Base-by-base conservation (phyloP, 148 eudicot species). In the Pharnaceum exiguum region DNA sequence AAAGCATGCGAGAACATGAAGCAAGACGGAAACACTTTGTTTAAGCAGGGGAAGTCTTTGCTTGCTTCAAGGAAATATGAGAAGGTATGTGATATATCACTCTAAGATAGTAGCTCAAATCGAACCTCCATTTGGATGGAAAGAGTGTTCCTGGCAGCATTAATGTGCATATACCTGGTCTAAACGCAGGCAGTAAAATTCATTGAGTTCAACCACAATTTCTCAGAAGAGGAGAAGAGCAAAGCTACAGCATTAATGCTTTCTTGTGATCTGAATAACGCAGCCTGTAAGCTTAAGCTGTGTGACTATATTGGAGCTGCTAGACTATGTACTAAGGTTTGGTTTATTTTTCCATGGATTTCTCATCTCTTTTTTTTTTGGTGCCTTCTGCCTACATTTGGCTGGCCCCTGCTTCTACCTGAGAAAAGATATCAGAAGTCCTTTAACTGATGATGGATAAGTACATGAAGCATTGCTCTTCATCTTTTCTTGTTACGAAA, bases 261-360 rank as follows among this genome's bases (percentile, higher is more conserved):
- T 18, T 53, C 77, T 1, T 80, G 86, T 63, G 62, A 77, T 25
- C 68, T 83, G 42, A 83, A 83, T 17, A 77, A 75, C 53, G 85
- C 89, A 46, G 85, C 89, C 40, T 77, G 90, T 67, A 78, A 84
- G 47, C 71, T 84, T 24, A 81, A 84, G 55, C 57, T 76, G 32
- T 71, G 65, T 50, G 77, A 78, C n/a, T 71, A 67, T 49, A 51
- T 40, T 28, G 76, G 73, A 64, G 84, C 83, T 52, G 67, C 65
- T 65, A 76, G 54, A 40, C 59, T 78, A 2, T 84, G 86, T 42
- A 60, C 77, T 31, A 69, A 80, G 72, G 89, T 77, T 10, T 19
- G 54, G 3, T 3, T 32, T 47, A 26, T 60, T 18, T 33, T n/a
- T n/a, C n/a, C n/a, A n/a, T n/a, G n/a, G n/a, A n/a, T n/a, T n/a